These are phyloP conservation scores for Cercospora janseana DNA, from an alignment of 2,329 filamentous ascomycete species.

Conservation along the genomic window DNA sequence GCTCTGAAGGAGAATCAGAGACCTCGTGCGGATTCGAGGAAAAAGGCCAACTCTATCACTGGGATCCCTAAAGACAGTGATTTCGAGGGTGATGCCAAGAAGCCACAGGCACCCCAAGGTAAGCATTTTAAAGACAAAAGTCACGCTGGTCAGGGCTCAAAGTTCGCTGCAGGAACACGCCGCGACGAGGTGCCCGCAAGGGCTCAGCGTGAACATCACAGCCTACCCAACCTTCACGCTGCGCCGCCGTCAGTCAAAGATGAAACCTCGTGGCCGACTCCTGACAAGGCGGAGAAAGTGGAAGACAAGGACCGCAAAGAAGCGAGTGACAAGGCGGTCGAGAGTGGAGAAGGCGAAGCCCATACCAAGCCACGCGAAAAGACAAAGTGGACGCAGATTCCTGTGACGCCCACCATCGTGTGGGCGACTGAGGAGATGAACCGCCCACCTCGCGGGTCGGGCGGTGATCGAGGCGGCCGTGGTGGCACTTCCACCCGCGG, in stretches of 20 bases:
- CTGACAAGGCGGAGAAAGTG: constrained; percentile 60
- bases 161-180: constrained; percentile 19
- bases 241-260: constrained; percentile 68
- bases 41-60: constrained; percentile 30
- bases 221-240: constrained; percentile 27
- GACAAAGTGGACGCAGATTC: constrained; percentile 80
- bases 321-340: constrained; percentile 60
- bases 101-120: constrained; percentile 23
- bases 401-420: constrained; percentile 77
- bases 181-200: constrained; percentile 16
- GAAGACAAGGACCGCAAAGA: constrained; percentile 76
- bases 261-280: constrained; percentile 83
- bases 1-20: constrained; percentile 33
- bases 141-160: constrained; percentile 24
- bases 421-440: constrained; percentile 67
- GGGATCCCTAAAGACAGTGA: constrained; percentile 22
- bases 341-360: constrained; percentile 54
- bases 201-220: constrained; percentile 28
- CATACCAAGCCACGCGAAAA: constrained; percentile 62
- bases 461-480: constrained; percentile 54
- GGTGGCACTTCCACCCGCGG: constrained; percentile 52
- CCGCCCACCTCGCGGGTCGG: constrained; percentile 37
- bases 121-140: constrained; percentile 25
- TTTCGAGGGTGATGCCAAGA: constrained; percentile 18
- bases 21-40: constrained; percentile 28